These are phyloP conservation scores for Rhodomyrtus tomentosa DNA, from an alignment of 345 rosid species.

Conservation along the genomic window DNA sequence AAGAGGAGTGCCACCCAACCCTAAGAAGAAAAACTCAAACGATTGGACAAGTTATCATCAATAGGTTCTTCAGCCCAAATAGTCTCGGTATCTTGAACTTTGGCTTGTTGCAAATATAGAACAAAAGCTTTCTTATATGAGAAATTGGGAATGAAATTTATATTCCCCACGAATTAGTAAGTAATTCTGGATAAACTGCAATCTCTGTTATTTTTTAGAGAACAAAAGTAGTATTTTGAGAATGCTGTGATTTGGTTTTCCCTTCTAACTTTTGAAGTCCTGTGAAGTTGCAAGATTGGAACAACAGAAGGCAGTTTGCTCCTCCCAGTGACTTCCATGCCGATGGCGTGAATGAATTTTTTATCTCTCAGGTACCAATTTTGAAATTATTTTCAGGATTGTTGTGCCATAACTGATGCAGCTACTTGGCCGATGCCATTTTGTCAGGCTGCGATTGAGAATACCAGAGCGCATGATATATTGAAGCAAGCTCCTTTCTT, in stretches of 20 bases:
- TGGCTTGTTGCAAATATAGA: neutral
- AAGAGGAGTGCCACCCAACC: neutral
- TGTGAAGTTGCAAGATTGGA: conserved; percentile 93
- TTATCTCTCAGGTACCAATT: conserved; percentile 78
- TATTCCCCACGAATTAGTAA: neutral
- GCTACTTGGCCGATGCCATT: neutral
- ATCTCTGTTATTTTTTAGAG: neutral
- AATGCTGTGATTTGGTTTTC: neutral
- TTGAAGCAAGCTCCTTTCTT: conserved; percentile 93
- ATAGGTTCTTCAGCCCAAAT: neutral
- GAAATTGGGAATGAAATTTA: neutral
- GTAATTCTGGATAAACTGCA: neutral
- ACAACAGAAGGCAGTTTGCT: conserved; percentile 70
- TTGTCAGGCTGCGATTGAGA: conserved; percentile 68
- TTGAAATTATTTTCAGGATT: conserved; percentile 2
- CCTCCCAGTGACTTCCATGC: conserved; percentile 88
- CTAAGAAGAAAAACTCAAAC: neutral
- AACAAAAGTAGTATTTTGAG: neutral
- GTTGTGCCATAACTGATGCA: neutral
- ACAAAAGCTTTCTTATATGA: neutral
- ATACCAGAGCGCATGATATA: conserved; percentile 87
- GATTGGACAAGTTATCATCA: neutral
- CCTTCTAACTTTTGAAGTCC: conserved; percentile 2
- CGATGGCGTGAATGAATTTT: conserved; percentile 72
- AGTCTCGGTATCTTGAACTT: neutral